phyloP scores from a whole-genome alignment of 441 rosid genomes.

The Gossypium schwendimanii region DNA sequence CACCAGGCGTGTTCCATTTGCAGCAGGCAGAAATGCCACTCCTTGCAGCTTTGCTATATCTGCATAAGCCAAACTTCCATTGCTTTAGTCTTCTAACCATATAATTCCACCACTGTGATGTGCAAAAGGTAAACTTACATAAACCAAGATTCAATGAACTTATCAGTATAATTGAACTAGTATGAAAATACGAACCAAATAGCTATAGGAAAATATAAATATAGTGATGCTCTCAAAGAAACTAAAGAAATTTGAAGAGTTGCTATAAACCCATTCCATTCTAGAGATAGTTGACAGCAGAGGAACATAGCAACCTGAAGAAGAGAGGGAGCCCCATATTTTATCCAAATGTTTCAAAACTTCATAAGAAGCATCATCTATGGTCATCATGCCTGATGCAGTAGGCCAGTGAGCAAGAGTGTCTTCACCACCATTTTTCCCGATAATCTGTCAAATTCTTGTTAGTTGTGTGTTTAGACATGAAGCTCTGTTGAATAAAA shows the following conservation, averaged over 20 bases:
- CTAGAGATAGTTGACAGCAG: neutral
- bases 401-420: constrained; percentile 97
- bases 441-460: constrained; percentile 50
- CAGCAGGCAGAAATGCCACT: constrained; percentile 91
- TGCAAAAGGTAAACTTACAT: neutral
- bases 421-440: constrained; percentile 92
- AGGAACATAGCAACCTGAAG: constrained; percentile 52
- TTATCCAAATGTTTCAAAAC: constrained; percentile 81
- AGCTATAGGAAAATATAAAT: neutral
- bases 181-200: neutral
- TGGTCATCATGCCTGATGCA: constrained; percentile 63
- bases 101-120: neutral
- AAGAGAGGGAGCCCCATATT: constrained; percentile 76
- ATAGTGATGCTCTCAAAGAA: neutral
- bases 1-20: constrained; percentile 95
- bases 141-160: neutral
- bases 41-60: constrained; percentile 64
- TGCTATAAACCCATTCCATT: neutral
- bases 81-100: constrained; percentile 5
- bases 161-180: neutral
- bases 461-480: constrained; percentile 19
- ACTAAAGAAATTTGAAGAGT: neutral
- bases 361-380: constrained; percentile 74
- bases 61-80: constrained; percentile 22
- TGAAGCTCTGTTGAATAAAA: constrained; percentile 10